Percentiles rank a stretch among this genome's conserved stretches.
These are phyloP conservation scores for Obelidium mucronatum DNA, from an alignment of 192 early-diverging fungal species.

Conservation along the genomic window DNA sequence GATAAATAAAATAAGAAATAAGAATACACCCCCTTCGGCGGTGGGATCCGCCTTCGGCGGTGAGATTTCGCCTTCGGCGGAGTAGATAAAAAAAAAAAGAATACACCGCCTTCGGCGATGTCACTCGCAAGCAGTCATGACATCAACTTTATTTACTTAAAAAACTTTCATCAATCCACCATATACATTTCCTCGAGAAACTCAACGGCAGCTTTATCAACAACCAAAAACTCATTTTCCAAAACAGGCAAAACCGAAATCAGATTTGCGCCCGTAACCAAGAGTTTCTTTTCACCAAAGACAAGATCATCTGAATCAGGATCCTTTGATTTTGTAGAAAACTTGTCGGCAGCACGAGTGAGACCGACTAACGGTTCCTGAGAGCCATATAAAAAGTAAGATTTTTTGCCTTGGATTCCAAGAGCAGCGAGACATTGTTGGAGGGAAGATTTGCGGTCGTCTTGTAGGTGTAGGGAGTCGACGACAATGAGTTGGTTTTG, in stretches of 20 bases:
- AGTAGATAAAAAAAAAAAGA: too few species aligned
- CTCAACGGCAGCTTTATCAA: slow-evolving; percentile 63
- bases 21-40: too few species aligned
- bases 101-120: too few species aligned
- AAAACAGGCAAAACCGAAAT: slow-evolving; percentile 49
- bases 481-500: slow-evolving; percentile 87
- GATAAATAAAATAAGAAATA: too few species aligned
- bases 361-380: slow-evolving; percentile 31
- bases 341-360: slow-evolving; percentile 42
- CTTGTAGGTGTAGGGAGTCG: slow-evolving; percentile 51
- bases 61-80: too few species aligned
- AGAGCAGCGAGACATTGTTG: slow-evolving; percentile 35
- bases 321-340: slow-evolving; percentile 14
- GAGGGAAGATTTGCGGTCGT: slow-evolving; percentile 33
- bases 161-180: not conserved
- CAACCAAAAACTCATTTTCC: slow-evolving; percentile 54
- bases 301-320: not conserved
- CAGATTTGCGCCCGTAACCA: slow-evolving; percentile 47
- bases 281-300: slow-evolving; percentile 47
- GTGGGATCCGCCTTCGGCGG: too few species aligned
- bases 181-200: slow-evolving; percentile 57
- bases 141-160: not conserved
- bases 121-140: too few species aligned
- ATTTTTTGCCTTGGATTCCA: slow-evolving; percentile 43
- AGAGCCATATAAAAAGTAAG: slow-evolving; percentile 57